Conservation (phyloP, 2,329 filamentous ascomycete genomes). For the Drechslerella stenobrocha region DNA sequence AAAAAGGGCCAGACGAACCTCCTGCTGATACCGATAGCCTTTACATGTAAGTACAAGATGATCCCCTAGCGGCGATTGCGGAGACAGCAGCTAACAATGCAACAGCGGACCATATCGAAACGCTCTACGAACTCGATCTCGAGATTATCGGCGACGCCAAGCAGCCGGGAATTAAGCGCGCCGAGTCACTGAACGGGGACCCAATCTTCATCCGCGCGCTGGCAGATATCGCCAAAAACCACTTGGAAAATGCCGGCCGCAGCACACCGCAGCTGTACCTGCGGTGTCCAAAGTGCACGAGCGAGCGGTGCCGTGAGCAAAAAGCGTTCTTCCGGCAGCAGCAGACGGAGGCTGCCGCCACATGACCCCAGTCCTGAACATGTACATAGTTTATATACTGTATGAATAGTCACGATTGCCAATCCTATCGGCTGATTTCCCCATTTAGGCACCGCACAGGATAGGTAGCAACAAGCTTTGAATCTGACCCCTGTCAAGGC, state of each 20-base stretch:
- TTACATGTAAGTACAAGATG: constrained; percentile 67
- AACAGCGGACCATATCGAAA: constrained; percentile 89
- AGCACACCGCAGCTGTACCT: constrained; percentile 86
- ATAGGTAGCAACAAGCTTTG: neutral
- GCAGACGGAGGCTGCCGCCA: constrained; percentile 10
- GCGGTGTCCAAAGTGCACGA: constrained; percentile 90
- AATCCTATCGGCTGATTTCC: neutral
- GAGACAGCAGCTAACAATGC: constrained; percentile 7
- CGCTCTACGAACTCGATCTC: constrained; percentile 86
- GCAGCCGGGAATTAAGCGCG: constrained; percentile 79
- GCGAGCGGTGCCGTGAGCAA: constrained; percentile 78
- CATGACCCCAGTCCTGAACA: neutral
- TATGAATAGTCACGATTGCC: neutral
- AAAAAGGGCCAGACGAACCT: constrained; percentile 89
- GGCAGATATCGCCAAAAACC: constrained; percentile 79
- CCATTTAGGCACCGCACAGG: neutral
- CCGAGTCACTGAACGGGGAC: constrained; percentile 88
- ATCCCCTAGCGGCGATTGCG: neutral
- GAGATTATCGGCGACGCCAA: constrained; percentile 91
- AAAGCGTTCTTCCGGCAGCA: constrained; percentile 56
- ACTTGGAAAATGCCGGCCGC: constrained; percentile 70
- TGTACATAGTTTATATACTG: constrained; percentile 6
- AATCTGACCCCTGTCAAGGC: neutral
- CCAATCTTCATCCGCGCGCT: constrained; percentile 87
- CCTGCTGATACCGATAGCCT: constrained; percentile 89